A percentile compares a stretch with the other conserved stretches of the same genome.
These are phyloP conservation scores for Microdochium paspali DNA, from an alignment of 2,329 filamentous ascomycete genomes.

Conservation along the genomic window DNA sequence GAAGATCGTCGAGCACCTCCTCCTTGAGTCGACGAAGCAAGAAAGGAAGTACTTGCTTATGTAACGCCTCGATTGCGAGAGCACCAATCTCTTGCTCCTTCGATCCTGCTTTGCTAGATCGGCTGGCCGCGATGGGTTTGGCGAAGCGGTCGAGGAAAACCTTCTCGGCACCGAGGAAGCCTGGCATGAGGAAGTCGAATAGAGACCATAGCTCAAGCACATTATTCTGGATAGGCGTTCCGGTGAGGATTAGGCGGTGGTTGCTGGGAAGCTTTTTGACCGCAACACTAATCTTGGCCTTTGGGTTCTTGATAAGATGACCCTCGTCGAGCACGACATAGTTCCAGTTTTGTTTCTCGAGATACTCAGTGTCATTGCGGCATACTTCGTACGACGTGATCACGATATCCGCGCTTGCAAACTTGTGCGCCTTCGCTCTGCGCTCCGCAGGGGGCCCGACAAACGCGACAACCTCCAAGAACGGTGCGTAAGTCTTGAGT, in stretches of 20 bases:
- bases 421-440: constrained; percentile 55
- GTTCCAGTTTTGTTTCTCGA: constrained; percentile 84
- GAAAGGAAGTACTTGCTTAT: constrained; percentile 97
- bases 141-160: constrained; percentile 95
- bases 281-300: constrained; percentile 87
- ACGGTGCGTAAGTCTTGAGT: constrained; percentile 90
- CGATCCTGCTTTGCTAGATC: constrained; percentile 93
- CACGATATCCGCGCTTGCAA: constrained; percentile 79
- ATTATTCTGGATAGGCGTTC: constrained; percentile 96
- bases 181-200: constrained; percentile 98
- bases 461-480: constrained; percentile 82
- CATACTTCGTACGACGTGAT: constrained; percentile 98
- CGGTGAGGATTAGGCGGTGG: constrained; percentile 90
- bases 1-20: constrained; percentile 90
- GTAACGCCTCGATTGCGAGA: constrained; percentile 91
- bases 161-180: constrained; percentile 87
- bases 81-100: constrained; percentile 98
- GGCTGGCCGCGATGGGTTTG: constrained; percentile 88
- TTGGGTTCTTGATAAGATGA: constrained; percentile 97
- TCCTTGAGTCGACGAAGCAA: constrained; percentile 92
- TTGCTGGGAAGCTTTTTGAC: constrained; percentile 88
- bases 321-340: constrained; percentile 96
- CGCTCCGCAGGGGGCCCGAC: constrained; percentile 82
- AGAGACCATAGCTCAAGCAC: constrained; percentile 95
- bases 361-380: constrained; percentile 82